Conservation (phyloP, 768 basidiomycete species). For the Serendipita indica region DNA sequence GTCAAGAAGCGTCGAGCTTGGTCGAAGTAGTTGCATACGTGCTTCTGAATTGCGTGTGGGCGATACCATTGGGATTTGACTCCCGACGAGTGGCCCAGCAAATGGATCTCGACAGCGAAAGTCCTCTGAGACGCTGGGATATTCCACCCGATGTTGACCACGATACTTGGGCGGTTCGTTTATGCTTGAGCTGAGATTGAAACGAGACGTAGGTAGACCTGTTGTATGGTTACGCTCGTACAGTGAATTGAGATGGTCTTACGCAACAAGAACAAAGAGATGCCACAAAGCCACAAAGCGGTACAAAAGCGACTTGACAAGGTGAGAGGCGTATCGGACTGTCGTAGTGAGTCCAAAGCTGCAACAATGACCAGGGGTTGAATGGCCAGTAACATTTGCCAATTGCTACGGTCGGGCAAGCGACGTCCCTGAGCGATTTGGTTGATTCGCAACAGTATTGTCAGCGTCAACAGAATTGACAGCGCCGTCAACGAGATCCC, state of each 20-base stretch:
- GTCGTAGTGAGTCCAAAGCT: no score
- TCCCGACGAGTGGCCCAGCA: background rate
- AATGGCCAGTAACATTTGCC: no score
- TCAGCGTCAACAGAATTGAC: no score
- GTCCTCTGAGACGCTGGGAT: background rate
- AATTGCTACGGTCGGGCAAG: no score
- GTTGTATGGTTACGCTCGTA: background rate
- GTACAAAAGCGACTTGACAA: background rate
- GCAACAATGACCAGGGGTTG: no score
- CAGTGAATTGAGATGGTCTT: background rate
- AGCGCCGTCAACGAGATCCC: no score
- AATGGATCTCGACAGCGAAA: slow-evolving; percentile 3
- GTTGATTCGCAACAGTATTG: no score
- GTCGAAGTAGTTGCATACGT: background rate
- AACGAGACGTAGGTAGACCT: no score
- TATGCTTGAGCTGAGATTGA: background rate
- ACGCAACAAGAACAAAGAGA: background rate
- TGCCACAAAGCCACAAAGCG: background rate
- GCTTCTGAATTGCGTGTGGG: background rate
- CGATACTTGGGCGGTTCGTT: background rate
- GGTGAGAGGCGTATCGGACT: background rate
- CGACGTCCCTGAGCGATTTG: no score
- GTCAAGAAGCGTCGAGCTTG: background rate
- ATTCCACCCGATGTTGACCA: background rate
- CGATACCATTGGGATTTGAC: background rate